phyloP scores from a whole-genome alignment of 345 rosid species.

The Citrus trifoliata region DNA sequence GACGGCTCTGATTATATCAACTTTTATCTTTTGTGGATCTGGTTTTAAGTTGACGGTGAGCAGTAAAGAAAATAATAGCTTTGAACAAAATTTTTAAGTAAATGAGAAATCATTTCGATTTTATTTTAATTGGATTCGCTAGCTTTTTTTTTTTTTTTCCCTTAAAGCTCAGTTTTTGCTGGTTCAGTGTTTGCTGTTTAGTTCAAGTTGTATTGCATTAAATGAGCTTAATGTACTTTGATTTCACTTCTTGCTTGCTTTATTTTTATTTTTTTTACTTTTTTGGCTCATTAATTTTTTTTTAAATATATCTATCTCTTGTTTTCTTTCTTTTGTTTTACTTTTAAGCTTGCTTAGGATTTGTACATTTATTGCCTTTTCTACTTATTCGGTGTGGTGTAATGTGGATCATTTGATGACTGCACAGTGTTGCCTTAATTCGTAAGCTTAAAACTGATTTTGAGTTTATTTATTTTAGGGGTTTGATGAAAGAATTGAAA shows the following conservation, averaged over 20 bases:
- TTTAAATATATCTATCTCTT: background rate
- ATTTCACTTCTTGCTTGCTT: background rate
- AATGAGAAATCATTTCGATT: conserved; percentile 5
- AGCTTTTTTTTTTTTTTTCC: background rate
- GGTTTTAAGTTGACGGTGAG: background rate
- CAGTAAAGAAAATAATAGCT: background rate
- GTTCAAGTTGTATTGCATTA: conserved; percentile 7
- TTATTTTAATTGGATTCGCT: background rate
- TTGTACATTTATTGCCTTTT: background rate
- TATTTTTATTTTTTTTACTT: background rate
- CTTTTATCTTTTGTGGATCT: conserved; percentile 31
- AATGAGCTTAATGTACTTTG: background rate
- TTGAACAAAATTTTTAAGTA: background rate
- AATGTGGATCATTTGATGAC: conserved; percentile 5
- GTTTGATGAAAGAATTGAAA: background rate
- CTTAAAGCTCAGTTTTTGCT: background rate
- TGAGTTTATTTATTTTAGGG: background rate
- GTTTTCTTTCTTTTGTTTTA: background rate
- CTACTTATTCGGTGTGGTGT: background rate
- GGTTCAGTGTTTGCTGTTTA: background rate
- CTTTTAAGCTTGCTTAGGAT: background rate
- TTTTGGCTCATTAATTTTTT: background rate
- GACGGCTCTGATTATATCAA: background rate
- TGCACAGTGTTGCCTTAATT: conserved; percentile 2
- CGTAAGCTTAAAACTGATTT: conserved; percentile 12